A percentile compares a stretch with the other conserved stretches of the same genome.
These are phyloP conservation scores for Fraxinus platypoda DNA, from an alignment of 305 asterid genomes.

Conservation along the genomic window DNA sequence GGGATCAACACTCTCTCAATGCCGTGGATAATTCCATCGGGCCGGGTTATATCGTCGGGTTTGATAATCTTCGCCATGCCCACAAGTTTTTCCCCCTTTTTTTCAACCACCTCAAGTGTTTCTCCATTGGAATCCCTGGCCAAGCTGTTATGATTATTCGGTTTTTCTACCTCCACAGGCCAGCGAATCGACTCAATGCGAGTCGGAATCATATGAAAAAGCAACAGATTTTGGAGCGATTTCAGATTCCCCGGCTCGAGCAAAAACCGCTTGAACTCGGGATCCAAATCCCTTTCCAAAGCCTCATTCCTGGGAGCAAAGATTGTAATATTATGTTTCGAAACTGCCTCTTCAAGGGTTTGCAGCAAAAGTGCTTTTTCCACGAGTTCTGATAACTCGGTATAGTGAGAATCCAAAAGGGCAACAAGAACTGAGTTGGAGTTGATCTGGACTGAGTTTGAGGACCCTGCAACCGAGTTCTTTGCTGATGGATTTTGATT, in stretches of 20 bases:
- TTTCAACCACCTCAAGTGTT: background rate
- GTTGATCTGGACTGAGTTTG: constrained; percentile 26
- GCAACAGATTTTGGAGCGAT: background rate
- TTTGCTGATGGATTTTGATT: constrained; percentile 13
- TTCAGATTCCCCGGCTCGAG: constrained; percentile 3
- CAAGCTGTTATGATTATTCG: background rate
- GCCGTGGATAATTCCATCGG: constrained; percentile 6
- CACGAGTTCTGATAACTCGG: constrained; percentile 35
- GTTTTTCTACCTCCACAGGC: background rate
- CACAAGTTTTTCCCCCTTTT: constrained; percentile 5
- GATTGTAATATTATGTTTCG: background rate
- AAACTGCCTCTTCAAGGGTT: constrained; percentile 26
- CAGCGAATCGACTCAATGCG: constrained; percentile 5
- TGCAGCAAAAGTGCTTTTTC: constrained; percentile 40
- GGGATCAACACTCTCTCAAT: constrained; percentile 28
- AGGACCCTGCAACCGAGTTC: background rate
- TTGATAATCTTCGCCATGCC: constrained; percentile 2
- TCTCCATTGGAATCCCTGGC: background rate
- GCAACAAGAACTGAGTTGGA: constrained; percentile 41
- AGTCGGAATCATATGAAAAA: constrained; percentile 3
- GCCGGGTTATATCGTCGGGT: constrained; percentile 4
- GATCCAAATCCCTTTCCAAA: constrained; percentile 10
- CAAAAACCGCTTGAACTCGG: constrained; percentile 9
- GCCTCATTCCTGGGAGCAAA: background rate
- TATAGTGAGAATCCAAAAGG: constrained; percentile 37